These are phyloP conservation scores for Leccinum fuscescens DNA, from an alignment of 1,284 basidiomycete genomes.

Conservation along the genomic window DNA sequence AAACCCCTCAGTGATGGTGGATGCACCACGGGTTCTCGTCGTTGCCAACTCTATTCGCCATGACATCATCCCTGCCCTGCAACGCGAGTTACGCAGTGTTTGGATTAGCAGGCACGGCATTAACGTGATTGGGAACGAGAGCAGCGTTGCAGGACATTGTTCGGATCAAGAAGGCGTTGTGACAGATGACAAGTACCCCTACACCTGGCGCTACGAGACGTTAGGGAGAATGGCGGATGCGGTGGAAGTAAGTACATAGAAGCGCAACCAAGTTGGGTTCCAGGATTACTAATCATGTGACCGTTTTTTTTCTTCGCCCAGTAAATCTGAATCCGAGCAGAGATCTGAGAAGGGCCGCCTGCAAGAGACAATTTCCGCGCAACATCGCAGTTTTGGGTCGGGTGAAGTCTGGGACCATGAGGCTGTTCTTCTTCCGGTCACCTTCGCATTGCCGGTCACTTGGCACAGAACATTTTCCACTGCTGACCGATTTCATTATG, in stretches of 20 bases:
- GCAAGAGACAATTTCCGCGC: neutral
- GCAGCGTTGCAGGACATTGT: neutral
- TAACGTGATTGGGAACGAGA: slow-evolving; percentile 37
- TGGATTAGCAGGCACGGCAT: slow-evolving; percentile 61
- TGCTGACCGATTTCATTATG: neutral
- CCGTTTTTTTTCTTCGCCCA: neutral
- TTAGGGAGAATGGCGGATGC: slow-evolving; percentile 55
- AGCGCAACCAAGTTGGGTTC: neutral
- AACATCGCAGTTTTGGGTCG: neutral
- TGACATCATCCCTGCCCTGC: slow-evolving; percentile 55
- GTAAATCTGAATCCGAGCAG: neutral
- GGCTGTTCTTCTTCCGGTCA: neutral
- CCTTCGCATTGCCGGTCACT: neutral
- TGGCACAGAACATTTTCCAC: neutral
- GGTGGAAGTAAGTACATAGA: slow-evolving; percentile 39
- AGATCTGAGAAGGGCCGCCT: slow-evolving; percentile 4
- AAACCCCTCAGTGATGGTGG: slow-evolving; percentile 36
- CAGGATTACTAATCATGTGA: slow-evolving; percentile 6
- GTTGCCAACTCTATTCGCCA: slow-evolving; percentile 61
- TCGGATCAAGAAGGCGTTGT: slow-evolving; percentile 18
- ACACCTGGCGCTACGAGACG: slow-evolving; percentile 54
- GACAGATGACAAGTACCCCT: slow-evolving; percentile 27
- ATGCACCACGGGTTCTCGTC: slow-evolving; percentile 47
- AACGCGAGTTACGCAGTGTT: slow-evolving; percentile 49
- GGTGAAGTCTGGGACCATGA: neutral